A percentile compares a stretch with the other conserved stretches of the same genome.
Evolutionary conservation across 352 stramenopile species (phyloP).

Genomic region (Phytophthora syringae): DNA sequence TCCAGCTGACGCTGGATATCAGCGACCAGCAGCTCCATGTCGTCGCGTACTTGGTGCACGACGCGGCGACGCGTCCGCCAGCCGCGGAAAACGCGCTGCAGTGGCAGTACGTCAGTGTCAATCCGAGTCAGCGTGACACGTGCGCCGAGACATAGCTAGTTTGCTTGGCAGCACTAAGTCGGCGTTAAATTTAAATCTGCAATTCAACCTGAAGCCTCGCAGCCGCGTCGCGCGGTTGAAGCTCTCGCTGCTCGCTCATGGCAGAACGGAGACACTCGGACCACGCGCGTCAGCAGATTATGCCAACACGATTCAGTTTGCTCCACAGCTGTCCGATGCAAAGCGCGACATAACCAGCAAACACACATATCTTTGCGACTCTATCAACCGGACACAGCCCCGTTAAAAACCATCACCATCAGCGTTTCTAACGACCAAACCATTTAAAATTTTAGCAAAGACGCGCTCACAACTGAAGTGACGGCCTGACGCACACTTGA

Average conservation of each 20-base stretch:
- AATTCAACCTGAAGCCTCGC: slow-evolving; percentile 30
- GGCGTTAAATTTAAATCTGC: slow-evolving; percentile 12
- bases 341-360: too few relatives aligned
- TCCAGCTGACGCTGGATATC: slow-evolving; percentile 47
- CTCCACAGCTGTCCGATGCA: too few relatives aligned
- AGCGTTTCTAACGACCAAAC: slow-evolving; percentile 18
- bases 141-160: too few relatives aligned
- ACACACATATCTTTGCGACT: too few relatives aligned
- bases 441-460: slow-evolving; percentile 29
- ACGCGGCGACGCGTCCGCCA: slow-evolving; percentile 56
- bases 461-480: slow-evolving; percentile 5
- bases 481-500: too few relatives aligned
- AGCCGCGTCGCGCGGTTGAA: slow-evolving; percentile 30
- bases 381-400: slow-evolving; percentile 6
- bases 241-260: slow-evolving; percentile 20
- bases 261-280: slow-evolving; percentile 13
- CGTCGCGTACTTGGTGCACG: slow-evolving; percentile 51
- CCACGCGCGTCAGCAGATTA: slow-evolving; percentile 32
- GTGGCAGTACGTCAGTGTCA: slow-evolving; percentile 7
- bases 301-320: slow-evolving; percentile 10
- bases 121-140: neutral
- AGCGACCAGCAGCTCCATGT: slow-evolving; percentile 50
- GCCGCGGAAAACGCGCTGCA: slow-evolving; percentile 33
- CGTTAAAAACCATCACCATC: slow-evolving; percentile 1
- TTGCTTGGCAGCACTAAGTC: neutral